phyloP scores from a whole-genome alignment of 768 basidiomycete genomes.

The Pleurotus giganteus region DNA sequence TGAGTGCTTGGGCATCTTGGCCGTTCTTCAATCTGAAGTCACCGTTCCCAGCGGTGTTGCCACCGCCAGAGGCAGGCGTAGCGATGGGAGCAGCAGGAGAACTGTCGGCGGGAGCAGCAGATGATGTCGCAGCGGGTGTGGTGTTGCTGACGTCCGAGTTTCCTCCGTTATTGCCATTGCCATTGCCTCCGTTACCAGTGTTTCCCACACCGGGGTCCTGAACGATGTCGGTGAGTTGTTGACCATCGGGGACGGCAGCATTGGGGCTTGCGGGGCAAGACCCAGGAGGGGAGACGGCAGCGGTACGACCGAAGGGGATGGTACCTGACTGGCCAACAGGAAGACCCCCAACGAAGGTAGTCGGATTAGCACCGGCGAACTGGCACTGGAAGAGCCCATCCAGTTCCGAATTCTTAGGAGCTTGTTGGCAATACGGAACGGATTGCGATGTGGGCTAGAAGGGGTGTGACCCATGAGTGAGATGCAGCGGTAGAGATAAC shows the following conservation, averaged over 20 bases:
- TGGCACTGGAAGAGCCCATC: slow-evolving; percentile 60
- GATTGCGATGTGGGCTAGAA: slow-evolving; percentile 39
- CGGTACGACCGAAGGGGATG: slow-evolving; percentile 46
- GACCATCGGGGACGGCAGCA: slow-evolving; percentile 49
- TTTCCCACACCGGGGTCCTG: slow-evolving; percentile 30
- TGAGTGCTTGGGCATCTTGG: slow-evolving; percentile 47
- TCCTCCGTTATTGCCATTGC: slow-evolving; percentile 13
- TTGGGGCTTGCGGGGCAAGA: slow-evolving; percentile 47
- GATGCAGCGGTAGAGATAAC: too few relatives aligned
- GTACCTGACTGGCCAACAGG: slow-evolving; percentile 45
- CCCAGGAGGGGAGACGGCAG: slow-evolving; percentile 41
- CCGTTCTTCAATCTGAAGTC: slow-evolving; percentile 44
- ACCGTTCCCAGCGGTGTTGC: slow-evolving; percentile 18
- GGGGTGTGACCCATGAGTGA: too few relatives aligned
- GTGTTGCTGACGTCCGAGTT: slow-evolving; percentile 15
- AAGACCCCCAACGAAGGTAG: slow-evolving; percentile 42
- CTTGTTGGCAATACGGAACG: slow-evolving; percentile 51
- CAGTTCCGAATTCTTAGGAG: slow-evolving; percentile 50
- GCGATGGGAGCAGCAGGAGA: slow-evolving; percentile 8
- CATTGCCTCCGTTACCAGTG: too few relatives aligned
- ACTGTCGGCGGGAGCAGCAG: slow-evolving; percentile 17
- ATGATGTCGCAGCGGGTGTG: slow-evolving; percentile 16
- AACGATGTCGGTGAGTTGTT: slow-evolving; percentile 36
- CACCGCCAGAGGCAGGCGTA: slow-evolving; percentile 12
- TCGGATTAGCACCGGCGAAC: slow-evolving; percentile 43